phyloP scores from a whole-genome alignment of 192 early-diverging fungal species.

The Backusella tuberculispora region DNA sequence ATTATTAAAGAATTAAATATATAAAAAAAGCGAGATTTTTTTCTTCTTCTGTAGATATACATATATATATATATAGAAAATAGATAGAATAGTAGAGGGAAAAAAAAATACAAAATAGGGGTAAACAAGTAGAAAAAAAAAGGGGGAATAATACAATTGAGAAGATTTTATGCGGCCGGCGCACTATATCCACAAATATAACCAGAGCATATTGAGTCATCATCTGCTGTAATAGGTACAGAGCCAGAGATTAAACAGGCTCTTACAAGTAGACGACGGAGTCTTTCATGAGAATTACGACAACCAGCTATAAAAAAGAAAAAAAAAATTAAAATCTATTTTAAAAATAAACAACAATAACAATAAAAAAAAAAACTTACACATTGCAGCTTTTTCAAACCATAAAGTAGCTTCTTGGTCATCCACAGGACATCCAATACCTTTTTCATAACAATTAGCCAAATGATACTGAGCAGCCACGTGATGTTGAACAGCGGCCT shows the following conservation, averaged over 20 bases:
- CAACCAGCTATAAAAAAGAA: slow-evolving; percentile 29
- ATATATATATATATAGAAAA: background rate
- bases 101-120: background rate
- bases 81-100: background rate
- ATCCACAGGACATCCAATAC: slow-evolving; percentile 38
- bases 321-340: background rate
- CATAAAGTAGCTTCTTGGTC: slow-evolving; percentile 29
- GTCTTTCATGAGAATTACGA: slow-evolving; percentile 38
- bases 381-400: slow-evolving; percentile 41
- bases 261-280: slow-evolving; percentile 32
- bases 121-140: background rate
- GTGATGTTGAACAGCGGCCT: slow-evolving; percentile 68
- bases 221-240: slow-evolving; percentile 12
- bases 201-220: slow-evolving; percentile 22
- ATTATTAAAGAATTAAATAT: background rate
- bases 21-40: background rate
- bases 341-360: background rate
- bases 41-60: background rate
- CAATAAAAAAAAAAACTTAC: slow-evolving; percentile 8
- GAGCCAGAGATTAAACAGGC: slow-evolving; percentile 32
- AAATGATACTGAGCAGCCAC: slow-evolving; percentile 52
- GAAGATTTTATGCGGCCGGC: slow-evolving; percentile 39
- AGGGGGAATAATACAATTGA: slow-evolving; percentile 24
- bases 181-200: slow-evolving; percentile 38
- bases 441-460: slow-evolving; percentile 57